Evolutionary conservation across 2,329 filamentous ascomycete genomes (phyloP), one percentile per base, ranked within the genome.

Genomic region (Alternaria tenuissima): DNA sequence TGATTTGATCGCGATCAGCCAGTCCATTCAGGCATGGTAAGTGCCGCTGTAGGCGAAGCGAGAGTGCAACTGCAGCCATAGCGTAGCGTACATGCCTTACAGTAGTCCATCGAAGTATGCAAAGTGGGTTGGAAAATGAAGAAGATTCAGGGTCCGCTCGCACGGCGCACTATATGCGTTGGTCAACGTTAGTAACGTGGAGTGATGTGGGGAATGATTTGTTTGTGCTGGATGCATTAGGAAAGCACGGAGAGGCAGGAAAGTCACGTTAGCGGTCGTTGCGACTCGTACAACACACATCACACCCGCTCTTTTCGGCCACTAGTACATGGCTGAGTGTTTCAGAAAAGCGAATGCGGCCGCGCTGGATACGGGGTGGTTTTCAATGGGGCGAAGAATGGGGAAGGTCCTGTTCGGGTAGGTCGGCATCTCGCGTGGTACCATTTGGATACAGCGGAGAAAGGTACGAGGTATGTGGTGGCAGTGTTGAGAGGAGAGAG

Each of bases 191-290:
- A 49, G 32, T 38, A 49, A 49, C 20, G 34, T 49, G 46, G 46
- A 49, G 46, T 49, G 18, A 49, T 49, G 20, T 38, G 46, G 46
- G 46, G 46, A 49, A 49, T 36, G 39, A 49, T 49, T 49, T 36
- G 22, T 38, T 36, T 18, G 46, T 49, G 46, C 18, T 49, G 30
- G 30, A 49, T 38, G 30, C 46, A 49, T 49, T 49, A 12, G 46
- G 46, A 49, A 49, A 49, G 20, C 34, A 24, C 46, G 16, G 30
- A 36, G 32, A 38, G 39, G 39, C 20, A 14, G 20, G 11, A 24
- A 42, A 42, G 22, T 49, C 32, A 49, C 20, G 46, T 49, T 36
- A 38, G 46, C 46, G 46, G 30, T 38, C 34, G 22, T 9, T 24
- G 32, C 46, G 46, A 49, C 30, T 49, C 46, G 20, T 49, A 49